A percentile compares a stretch with the other conserved stretches of the same genome.
These are phyloP conservation scores for Lyophyllum semitale DNA, from an alignment of 768 basidiomycete genomes.

Conservation along the genomic window DNA sequence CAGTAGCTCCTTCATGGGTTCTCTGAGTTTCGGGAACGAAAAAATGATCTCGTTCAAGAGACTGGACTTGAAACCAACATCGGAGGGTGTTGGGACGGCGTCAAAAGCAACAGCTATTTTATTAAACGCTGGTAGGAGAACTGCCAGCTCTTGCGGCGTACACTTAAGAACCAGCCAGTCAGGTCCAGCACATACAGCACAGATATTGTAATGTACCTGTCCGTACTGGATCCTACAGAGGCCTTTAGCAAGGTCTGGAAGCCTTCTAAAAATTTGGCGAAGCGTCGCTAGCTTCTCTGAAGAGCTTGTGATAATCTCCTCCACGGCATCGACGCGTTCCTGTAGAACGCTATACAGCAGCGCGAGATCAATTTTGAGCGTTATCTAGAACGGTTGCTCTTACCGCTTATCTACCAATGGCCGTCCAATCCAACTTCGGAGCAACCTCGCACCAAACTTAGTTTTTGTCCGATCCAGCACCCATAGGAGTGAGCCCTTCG, in stretches of 20 bases:
- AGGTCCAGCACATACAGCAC: neutral
- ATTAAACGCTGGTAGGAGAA: slow-evolving; percentile 74
- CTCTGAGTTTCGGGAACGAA: slow-evolving; percentile 65
- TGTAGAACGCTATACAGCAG: slow-evolving; percentile 56
- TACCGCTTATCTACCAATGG: slow-evolving; percentile 78
- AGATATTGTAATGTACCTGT: slow-evolving; percentile 57
- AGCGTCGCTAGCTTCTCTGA: slow-evolving; percentile 67
- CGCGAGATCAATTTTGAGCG: neutral
- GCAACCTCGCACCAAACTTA: slow-evolving; percentile 81
- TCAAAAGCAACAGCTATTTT: slow-evolving; percentile 70
- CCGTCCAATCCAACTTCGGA: slow-evolving; percentile 84
- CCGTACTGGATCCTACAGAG: slow-evolving; percentile 89
- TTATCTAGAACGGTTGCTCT: slow-evolving; percentile 15
- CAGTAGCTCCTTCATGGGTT: slow-evolving; percentile 55
- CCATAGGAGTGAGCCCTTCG: slow-evolving; percentile 79
- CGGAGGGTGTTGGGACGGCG: slow-evolving; percentile 37
- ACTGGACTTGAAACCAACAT: slow-evolving; percentile 61
- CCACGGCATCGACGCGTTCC: slow-evolving; percentile 80
- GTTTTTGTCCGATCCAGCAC: slow-evolving; percentile 87
- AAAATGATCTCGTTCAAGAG: slow-evolving; percentile 73
- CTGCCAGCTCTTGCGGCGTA: slow-evolving; percentile 78
- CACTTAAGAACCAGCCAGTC: slow-evolving; percentile 50
- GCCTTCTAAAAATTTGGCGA: slow-evolving; percentile 64
- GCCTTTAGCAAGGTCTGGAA: slow-evolving; percentile 90
- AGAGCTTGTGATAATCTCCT: slow-evolving; percentile 70